Conservation (phyloP, 148 eudicot species). For the Heliamphora exappendiculata region DNA sequence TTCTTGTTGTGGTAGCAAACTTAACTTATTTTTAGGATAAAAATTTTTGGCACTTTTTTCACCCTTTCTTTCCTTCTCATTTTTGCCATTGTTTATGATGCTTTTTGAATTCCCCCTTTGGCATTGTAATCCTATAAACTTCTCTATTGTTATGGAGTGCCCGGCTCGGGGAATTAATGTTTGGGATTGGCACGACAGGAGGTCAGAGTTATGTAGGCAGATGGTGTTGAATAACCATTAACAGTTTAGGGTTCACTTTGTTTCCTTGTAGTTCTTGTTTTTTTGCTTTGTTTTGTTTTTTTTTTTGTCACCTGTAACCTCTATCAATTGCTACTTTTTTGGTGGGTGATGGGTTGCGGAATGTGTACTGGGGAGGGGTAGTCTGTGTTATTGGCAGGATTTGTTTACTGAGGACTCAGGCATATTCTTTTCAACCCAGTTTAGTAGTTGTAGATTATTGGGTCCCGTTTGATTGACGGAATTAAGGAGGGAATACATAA, state of each 20-base stretch:
- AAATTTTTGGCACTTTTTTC: background rate
- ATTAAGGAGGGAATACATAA: too few species aligned
- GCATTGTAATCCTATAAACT: background rate
- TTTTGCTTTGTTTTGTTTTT: too few species aligned
- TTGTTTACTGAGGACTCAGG: background rate
- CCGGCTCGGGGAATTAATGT: conserved; percentile 7
- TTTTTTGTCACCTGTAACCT: too few species aligned
- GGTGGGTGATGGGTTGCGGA: conserved; percentile 4
- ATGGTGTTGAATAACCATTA: background rate
- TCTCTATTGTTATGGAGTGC: background rate
- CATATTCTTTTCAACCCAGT: background rate
- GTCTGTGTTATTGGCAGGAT: background rate
- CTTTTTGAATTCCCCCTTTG: conserved; percentile 4
- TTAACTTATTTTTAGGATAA: background rate
- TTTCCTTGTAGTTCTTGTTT: background rate
- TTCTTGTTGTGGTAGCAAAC: background rate
- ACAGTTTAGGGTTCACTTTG: background rate
- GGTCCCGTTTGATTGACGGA: too few species aligned
- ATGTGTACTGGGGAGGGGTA: background rate
- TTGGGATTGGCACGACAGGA: background rate
- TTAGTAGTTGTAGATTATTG: background rate
- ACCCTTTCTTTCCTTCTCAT: background rate
- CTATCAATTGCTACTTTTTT: background rate
- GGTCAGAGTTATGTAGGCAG: background rate
- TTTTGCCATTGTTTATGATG: background rate